Evolutionary conservation across 352 stramenopile genomes (phyloP).

Genomic region (Thalassiosira livingstoniorum): DNA sequence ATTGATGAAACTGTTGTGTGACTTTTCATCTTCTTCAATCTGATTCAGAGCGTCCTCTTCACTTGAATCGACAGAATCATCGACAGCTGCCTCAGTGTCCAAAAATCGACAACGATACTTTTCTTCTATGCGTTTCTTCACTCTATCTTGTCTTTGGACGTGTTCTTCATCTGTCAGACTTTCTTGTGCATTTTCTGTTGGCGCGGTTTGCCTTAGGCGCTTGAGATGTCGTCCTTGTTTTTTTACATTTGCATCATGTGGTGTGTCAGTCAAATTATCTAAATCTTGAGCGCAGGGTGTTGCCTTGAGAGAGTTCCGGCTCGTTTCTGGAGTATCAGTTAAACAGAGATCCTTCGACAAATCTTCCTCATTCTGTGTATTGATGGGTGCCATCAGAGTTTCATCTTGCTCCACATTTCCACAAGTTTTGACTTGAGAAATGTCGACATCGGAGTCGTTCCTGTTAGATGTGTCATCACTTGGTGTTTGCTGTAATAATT

Average conservation of each 20-base stretch:
- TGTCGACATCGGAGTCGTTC: no score
- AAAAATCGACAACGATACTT: constrained; percentile 62
- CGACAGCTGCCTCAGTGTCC: constrained; percentile 55
- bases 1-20: constrained; percentile 81
- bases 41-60: constrained; percentile 52
- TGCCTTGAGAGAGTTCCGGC: constrained; percentile 15
- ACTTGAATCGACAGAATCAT: constrained; percentile 50
- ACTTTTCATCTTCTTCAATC: constrained; percentile 59
- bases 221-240: constrained; percentile 23
- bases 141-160: constrained; percentile 36
- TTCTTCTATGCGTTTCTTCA: constrained; percentile 52
- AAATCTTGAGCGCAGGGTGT: neutral
- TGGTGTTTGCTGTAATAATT: no score
- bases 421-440: no score
- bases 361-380: no score
- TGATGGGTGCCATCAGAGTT: no score
- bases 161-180: constrained; percentile 9
- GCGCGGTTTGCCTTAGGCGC: constrained; percentile 17
- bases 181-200: constrained; percentile 10
- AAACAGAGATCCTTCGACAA: constrained; percentile 28
- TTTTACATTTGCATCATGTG: neutral
- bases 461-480: no score
- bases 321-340: constrained; percentile 26
- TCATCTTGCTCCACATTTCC: no score
- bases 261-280: constrained; percentile 56